These are phyloP conservation scores for Verticillium nubilum DNA, from an alignment of 2,329 filamentous ascomycete genomes.

Conservation along the genomic window DNA sequence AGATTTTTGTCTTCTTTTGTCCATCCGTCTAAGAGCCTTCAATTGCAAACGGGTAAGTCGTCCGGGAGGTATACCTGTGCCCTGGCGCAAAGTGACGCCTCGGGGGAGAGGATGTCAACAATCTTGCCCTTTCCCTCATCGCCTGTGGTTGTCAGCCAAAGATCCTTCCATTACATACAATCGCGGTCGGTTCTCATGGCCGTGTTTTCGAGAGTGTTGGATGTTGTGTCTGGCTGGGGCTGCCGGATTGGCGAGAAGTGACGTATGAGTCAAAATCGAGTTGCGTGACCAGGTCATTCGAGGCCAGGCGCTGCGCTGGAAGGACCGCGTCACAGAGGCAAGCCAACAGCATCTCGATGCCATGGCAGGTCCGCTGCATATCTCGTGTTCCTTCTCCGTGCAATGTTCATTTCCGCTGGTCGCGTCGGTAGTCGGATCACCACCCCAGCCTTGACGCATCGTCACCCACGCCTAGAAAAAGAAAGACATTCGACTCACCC, in stretches of 20 bases:
- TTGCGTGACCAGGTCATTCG: background rate
- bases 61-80: background rate
- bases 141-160: background rate
- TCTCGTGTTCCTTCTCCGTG: background rate
- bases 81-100: background rate
- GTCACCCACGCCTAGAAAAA: background rate
- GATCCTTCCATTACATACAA: background rate
- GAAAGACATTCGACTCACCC: background rate
- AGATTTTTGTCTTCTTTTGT: background rate
- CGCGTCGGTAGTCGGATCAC: background rate
- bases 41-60: background rate
- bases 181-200: background rate
- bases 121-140: conserved; percentile 2
- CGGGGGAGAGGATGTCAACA: background rate
- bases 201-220: background rate
- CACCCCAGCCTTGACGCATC: background rate
- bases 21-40: background rate
- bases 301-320: background rate
- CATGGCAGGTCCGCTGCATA: too few relatives aligned
- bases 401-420: background rate
- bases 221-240: background rate
- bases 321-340: background rate
- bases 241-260: background rate
- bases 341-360: too few relatives aligned
- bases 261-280: background rate